Evolutionary conservation across 345 rosid genomes (phyloP).

Genomic region (Capsella bursapastoris): DNA sequence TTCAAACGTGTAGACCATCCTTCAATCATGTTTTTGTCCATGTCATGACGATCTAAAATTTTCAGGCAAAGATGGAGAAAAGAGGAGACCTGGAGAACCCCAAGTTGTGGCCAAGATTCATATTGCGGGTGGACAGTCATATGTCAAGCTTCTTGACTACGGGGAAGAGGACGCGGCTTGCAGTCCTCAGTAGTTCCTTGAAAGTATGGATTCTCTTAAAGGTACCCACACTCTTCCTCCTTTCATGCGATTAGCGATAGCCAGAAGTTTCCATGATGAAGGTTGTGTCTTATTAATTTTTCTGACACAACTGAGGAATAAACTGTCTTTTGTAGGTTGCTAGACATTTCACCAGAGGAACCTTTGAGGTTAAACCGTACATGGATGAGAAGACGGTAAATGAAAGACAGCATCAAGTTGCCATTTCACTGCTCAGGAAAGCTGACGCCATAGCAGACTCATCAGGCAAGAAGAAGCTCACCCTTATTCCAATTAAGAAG

Average conservation of each 20-base stretch:
- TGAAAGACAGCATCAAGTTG: conserved; percentile 59
- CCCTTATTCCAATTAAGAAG: conserved; percentile 73
- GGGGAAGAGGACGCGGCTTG: conserved; percentile 81
- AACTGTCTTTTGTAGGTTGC: conserved; percentile 61
- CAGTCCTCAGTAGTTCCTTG: conserved; percentile 85
- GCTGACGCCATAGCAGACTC: conserved; percentile 60
- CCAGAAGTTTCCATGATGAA: conserved; percentile 1
- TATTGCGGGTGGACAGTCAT: conserved; percentile 78
- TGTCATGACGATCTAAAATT: conserved; percentile 17
- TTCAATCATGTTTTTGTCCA: conserved; percentile 1
- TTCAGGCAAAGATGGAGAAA: conserved; percentile 65
- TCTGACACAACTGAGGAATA: not conserved
- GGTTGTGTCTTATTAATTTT: conserved; percentile 18
- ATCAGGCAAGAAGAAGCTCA: conserved; percentile 72
- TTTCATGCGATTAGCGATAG: not conserved
- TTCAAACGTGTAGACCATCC: conserved; percentile 1
- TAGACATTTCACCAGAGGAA: conserved; percentile 80
- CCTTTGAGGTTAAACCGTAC: conserved; percentile 79
- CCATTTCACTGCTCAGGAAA: conserved; percentile 64
- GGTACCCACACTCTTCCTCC: conserved; percentile 51
- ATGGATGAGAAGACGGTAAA: conserved; percentile 58
- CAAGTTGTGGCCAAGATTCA: conserved; percentile 86
- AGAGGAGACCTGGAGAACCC: conserved; percentile 74
- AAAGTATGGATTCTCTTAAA: conserved; percentile 94
- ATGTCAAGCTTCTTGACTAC: conserved; percentile 88